Percentiles rank a stretch among this genome's conserved stretches.
Evolutionary conservation across 129 eudicot species (phyloP).

Genomic region (Rutidosis leptorrhynchoides): DNA sequence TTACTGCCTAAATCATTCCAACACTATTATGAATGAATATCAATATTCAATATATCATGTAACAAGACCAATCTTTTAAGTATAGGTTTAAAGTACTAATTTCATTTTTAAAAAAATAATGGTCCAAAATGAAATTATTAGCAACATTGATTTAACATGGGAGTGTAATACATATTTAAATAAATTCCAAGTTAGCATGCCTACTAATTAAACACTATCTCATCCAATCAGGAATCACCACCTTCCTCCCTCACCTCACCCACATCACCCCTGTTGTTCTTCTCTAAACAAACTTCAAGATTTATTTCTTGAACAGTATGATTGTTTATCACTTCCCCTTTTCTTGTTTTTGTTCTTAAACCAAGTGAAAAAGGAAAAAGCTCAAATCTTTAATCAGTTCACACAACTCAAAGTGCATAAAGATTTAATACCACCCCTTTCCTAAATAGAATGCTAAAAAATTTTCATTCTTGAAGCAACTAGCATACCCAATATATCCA

Average conservation of each 20-base stretch:
- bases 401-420: slow-evolving; percentile 14
- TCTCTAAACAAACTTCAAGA: slow-evolving; percentile 21
- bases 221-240: slow-evolving; percentile 29
- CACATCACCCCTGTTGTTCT: slow-evolving; percentile 10
- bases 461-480: slow-evolving; percentile 22
- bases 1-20: too few species aligned
- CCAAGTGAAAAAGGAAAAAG: slow-evolving; percentile 14
- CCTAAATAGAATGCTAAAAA: slow-evolving; percentile 7
- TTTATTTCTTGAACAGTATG: slow-evolving; percentile 20
- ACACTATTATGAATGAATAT: too few species aligned
- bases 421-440: slow-evolving; percentile 20
- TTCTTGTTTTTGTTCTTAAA: slow-evolving; percentile 10
- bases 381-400: slow-evolving; percentile 20
- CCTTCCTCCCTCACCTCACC: slow-evolving; percentile 6
- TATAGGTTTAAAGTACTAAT: background rate
- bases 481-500: background rate
- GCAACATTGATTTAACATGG: slow-evolving; percentile 21
- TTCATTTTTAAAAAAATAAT: background rate
- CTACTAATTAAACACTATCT: slow-evolving; percentile 17
- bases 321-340: slow-evolving; percentile 19
- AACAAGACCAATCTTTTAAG: too few species aligned
- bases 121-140: slow-evolving; percentile 1
- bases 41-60: too few species aligned
- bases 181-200: slow-evolving; percentile 29
- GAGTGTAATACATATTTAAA: slow-evolving; percentile 15